A percentile compares a stretch with the other conserved stretches of the same genome.
These are phyloP conservation scores for Aureobasidium mangrovei DNA, from an alignment of 2,329 filamentous ascomycete genomes.

Conservation along the genomic window DNA sequence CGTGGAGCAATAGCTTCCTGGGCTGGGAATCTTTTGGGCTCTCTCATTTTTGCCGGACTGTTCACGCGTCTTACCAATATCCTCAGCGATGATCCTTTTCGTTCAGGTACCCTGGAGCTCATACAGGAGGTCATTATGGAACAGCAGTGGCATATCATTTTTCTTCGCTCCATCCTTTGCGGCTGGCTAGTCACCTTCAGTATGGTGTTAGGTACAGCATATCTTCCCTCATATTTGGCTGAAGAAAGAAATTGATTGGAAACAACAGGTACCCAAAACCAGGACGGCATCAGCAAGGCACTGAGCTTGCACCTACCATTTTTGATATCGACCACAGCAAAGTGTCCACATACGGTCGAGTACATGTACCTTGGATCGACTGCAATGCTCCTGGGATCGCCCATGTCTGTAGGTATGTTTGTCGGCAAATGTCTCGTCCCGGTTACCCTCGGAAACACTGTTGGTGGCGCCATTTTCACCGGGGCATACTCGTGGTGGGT, in stretches of 20 bases:
- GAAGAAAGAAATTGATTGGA: too few species aligned
- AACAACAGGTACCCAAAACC: conserved; percentile 19
- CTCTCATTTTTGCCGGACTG: conserved; percentile 17
- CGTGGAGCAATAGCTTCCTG: conserved; percentile 16
- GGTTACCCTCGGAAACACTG: conserved; percentile 22
- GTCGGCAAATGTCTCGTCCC: conserved; percentile 24
- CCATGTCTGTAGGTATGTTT: conserved; percentile 19
- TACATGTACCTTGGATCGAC: conserved; percentile 23
- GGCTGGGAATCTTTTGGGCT: conserved; percentile 20
- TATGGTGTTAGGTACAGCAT: conserved; percentile 20
- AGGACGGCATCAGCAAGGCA: conserved; percentile 25
- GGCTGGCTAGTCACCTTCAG: conserved; percentile 22
- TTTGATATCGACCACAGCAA: conserved; percentile 21
- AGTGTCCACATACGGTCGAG: conserved; percentile 25
- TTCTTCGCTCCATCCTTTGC: conserved; percentile 22
- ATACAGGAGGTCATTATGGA: conserved; percentile 21
- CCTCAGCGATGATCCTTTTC: conserved; percentile 19
- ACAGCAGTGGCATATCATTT: conserved; percentile 21
- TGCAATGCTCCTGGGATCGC: conserved; percentile 21
- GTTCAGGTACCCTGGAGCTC: conserved; percentile 18
- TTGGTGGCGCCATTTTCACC: conserved; percentile 20
- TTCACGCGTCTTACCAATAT: conserved; percentile 18
- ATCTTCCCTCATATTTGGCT: too few species aligned
- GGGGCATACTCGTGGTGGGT: conserved; percentile 18
- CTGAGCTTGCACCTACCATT: conserved; percentile 22